These are phyloP conservation scores for Pestalotiopsis sp. DNA, from an alignment of 2,329 filamentous ascomycete species.

Conservation along the genomic window DNA sequence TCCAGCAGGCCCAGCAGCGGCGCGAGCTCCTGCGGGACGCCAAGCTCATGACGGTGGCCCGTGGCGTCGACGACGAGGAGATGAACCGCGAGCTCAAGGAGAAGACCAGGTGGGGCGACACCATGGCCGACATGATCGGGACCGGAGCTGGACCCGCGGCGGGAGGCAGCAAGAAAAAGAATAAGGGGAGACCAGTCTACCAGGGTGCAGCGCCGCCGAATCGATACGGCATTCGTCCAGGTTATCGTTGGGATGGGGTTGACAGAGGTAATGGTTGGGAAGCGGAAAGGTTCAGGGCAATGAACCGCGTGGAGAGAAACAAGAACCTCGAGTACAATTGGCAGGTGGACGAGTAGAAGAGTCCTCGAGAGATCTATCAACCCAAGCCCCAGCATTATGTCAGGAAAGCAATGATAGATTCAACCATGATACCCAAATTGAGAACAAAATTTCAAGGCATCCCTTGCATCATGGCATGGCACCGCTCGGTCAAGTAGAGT, in stretches of 20 bases:
- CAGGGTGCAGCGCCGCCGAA: constrained; percentile 82
- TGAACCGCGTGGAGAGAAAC: constrained; percentile 75
- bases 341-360: constrained; percentile 86
- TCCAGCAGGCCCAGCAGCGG: constrained; percentile 62
- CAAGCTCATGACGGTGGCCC: constrained; percentile 76
- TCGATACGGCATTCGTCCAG: constrained; percentile 88
- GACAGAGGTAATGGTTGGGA: constrained; percentile 94
- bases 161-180: constrained; percentile 24
- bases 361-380: not conserved
- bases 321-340: constrained; percentile 86
- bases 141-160: constrained; percentile 33
- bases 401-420: not conserved
- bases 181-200: constrained; percentile 66
- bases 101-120: constrained; percentile 86
- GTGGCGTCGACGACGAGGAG: constrained; percentile 79
- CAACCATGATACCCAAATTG: constrained; percentile 1
- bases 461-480: not conserved
- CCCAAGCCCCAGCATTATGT: not conserved
- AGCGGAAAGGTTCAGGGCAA: constrained; percentile 84
- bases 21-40: constrained; percentile 75
- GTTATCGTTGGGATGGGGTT: constrained; percentile 95
- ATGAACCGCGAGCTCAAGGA: constrained; percentile 83
- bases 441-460: not conserved
- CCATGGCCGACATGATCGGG: constrained; percentile 77
- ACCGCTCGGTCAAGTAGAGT: no score